Evolutionary conservation across 176 grass and related monocot genomes (phyloP).

Genomic region (Calamus simplicifolius): DNA sequence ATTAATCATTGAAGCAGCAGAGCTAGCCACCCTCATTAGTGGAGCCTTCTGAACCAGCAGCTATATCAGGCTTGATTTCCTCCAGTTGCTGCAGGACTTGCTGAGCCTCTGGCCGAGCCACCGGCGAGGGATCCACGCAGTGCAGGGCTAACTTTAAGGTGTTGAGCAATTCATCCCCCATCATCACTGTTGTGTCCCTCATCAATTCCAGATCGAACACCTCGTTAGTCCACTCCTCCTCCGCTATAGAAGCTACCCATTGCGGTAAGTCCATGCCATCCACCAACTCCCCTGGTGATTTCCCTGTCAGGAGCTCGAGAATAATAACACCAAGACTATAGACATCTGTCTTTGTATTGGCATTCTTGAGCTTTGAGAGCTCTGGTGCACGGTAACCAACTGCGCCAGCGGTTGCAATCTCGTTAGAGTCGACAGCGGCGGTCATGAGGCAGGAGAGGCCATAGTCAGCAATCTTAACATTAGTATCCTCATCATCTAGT

Average conservation of each 20-base stretch:
- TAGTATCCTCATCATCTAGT: constrained; percentile 58
- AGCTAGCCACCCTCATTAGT: not conserved
- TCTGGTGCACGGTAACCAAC: constrained; percentile 86
- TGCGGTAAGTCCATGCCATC: constrained; percentile 88
- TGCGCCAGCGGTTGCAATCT: constrained; percentile 49
- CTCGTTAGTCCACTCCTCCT: constrained; percentile 97
- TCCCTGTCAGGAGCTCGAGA: constrained; percentile 90
- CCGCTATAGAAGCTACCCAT: constrained; percentile 84
- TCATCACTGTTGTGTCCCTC: constrained; percentile 56
- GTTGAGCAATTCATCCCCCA: constrained; percentile 77
- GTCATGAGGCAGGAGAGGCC: constrained; percentile 85
- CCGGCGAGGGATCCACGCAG: constrained; percentile 69
- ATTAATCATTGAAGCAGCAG: too few relatives aligned
- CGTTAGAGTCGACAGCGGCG: constrained; percentile 60
- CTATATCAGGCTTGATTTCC: constrained; percentile 70
- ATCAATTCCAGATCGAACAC: constrained; percentile 95
- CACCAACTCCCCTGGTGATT: constrained; percentile 65
- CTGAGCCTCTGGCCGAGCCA: constrained; percentile 55
- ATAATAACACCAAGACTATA: constrained; percentile 85
- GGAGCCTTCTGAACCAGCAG: constrained; percentile 10
- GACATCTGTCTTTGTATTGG: constrained; percentile 85
- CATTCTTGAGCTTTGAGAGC: constrained; percentile 90
- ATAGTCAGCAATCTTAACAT: constrained; percentile 65
- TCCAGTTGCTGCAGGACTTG: constrained; percentile 78
- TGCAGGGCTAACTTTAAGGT: constrained; percentile 74